Evolutionary conservation across 192 early-diverging fungal species (phyloP).

Genomic region (Gonapodya prolifera): DNA sequence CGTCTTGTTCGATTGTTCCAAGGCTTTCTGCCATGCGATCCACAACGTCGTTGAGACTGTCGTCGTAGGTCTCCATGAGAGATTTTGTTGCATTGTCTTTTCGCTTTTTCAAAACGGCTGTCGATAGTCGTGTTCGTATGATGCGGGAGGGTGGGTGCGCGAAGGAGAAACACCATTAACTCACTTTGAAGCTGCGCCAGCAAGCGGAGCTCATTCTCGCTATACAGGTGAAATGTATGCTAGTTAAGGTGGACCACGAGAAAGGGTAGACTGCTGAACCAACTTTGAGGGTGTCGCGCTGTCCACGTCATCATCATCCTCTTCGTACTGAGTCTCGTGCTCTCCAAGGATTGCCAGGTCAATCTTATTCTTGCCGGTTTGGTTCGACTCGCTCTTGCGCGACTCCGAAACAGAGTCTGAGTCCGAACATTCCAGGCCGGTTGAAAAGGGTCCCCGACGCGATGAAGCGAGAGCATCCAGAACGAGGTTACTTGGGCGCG

Average conservation of each 20-base stretch:
- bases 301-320: neutral
- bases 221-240: no score
- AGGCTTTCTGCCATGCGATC: neutral
- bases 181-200: neutral
- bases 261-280: no score
- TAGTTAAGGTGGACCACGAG: no score
- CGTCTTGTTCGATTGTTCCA: neutral
- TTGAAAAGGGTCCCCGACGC: neutral
- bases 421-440: neutral
- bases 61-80: neutral
- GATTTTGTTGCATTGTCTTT: neutral
- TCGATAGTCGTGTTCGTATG: no score
- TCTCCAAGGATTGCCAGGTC: neutral
- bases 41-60: neutral
- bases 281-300: neutral
- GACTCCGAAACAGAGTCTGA: neutral
- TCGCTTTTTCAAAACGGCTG: neutral
- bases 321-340: neutral
- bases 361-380: neutral
- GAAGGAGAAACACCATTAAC: no score
- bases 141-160: no score
- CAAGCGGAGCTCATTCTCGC: neutral
- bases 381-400: neutral
- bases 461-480: neutral
- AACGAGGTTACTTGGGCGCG: no score